A percentile compares a stretch with the other conserved stretches of the same genome.
phyloP scores from a whole-genome alignment of 306 rosid genomes.

The Heteromeles arbutifolia region DNA sequence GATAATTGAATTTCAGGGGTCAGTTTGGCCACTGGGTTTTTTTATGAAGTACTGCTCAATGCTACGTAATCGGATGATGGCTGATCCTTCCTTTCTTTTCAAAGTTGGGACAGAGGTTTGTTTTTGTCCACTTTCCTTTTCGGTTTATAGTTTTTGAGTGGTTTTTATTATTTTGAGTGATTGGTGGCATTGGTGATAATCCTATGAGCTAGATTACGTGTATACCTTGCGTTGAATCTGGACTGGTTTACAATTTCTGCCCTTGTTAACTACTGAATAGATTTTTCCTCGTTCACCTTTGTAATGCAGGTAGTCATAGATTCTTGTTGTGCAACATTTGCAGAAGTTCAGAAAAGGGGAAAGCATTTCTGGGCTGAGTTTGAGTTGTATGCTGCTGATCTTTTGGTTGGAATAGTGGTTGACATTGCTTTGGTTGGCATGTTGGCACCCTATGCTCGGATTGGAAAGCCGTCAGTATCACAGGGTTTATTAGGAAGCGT shows the following conservation, averaged over 20 bases:
- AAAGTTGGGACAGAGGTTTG: constrained; percentile 92
- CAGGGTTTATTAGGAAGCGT: constrained; percentile 72
- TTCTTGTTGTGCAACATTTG: constrained; percentile 93
- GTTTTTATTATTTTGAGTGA: neutral
- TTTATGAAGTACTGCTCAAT: constrained; percentile 66
- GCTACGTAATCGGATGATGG: constrained; percentile 82
- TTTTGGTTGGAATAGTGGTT: constrained; percentile 80
- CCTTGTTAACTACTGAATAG: neutral
- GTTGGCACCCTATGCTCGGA: constrained; percentile 88
- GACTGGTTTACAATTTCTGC: neutral
- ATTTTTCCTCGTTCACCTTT: neutral
- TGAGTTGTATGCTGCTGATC: constrained; percentile 89
- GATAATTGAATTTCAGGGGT: constrained; percentile 38
- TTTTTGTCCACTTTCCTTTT: neutral
- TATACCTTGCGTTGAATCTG: neutral
- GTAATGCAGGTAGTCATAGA: constrained; percentile 76
- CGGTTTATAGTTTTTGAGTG: neutral
- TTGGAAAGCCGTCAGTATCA: constrained; percentile 58
- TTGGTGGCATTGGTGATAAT: neutral
- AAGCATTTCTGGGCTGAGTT: constrained; percentile 87
- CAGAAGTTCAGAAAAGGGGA: constrained; percentile 87
- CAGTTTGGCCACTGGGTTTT: constrained; percentile 57
- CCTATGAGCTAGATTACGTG: neutral
- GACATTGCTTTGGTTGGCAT: constrained; percentile 87
- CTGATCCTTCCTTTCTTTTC: constrained; percentile 87